phyloP scores from a whole-genome alignment of 768 basidiomycete species.

The Phanerodontia chrysosporium region DNA sequence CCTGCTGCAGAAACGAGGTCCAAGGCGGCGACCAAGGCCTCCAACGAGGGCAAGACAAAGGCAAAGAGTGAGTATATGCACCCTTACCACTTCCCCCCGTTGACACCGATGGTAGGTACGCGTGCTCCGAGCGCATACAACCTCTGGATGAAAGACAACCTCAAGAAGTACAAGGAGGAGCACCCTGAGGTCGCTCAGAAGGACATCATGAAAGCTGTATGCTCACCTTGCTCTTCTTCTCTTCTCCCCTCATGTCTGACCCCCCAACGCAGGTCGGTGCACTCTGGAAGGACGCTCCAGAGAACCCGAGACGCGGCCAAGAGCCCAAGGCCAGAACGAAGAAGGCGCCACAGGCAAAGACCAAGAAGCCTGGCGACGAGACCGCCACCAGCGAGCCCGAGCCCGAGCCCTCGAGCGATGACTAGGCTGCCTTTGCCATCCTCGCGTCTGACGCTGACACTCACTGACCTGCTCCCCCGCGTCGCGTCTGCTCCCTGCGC shows the following conservation, averaged over 20 bases:
- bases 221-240: conserved; percentile 2
- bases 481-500: background rate
- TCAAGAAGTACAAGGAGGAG: conserved; percentile 53
- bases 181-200: conserved; percentile 45
- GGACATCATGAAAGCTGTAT: conserved; percentile 50
- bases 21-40: conserved; percentile 53
- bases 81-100: conserved; percentile 21
- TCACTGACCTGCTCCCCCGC: background rate
- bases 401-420: conserved; percentile 13
- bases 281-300: conserved; percentile 54
- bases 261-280: conserved; percentile 43
- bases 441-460: background rate
- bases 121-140: conserved; percentile 60
- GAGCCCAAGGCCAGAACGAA: conserved; percentile 36
- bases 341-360: conserved; percentile 18
- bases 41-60: conserved; percentile 35
- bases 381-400: conserved; percentile 13
- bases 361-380: conserved; percentile 24
- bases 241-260: background rate
- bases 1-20: conserved; percentile 47
- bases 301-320: conserved; percentile 62
- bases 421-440: background rate
- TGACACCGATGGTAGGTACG: conserved; percentile 37
- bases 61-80: conserved; percentile 24
- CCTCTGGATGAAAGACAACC: conserved; percentile 49